Evolutionary conservation across 2,329 filamentous ascomycete species (phyloP).

Genomic region (Fusarium sp.): DNA sequence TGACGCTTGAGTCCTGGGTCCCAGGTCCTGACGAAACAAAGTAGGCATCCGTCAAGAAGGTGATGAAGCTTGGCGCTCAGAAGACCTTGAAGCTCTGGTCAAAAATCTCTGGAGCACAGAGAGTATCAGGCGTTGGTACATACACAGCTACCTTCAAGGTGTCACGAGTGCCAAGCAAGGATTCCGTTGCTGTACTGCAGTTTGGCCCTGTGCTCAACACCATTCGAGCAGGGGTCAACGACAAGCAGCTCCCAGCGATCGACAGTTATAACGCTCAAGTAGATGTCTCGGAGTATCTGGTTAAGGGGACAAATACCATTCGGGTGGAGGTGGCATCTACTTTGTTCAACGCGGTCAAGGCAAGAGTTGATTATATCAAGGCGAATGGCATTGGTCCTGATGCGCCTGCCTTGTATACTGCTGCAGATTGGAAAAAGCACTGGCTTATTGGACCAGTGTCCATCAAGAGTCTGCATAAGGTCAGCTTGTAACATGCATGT

Average conservation of each 20-base stretch:
- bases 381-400: not conserved
- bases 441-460: not conserved
- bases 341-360: not conserved
- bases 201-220: not conserved
- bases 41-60: not conserved
- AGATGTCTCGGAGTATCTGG: not conserved
- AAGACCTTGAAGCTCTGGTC: not conserved
- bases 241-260: not conserved
- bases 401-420: not conserved
- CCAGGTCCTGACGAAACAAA: not conserved
- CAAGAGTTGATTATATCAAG: not conserved
- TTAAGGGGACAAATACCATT: accelerated
- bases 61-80: not conserved
- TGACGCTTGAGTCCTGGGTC: not conserved
- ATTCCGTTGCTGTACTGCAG: not conserved
- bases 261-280: not conserved
- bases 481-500: not conserved
- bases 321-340: not conserved
- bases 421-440: not conserved
- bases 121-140: accelerated
- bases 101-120: not conserved
- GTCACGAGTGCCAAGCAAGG: not conserved
- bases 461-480: not conserved
- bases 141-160: not conserved
- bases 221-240: not conserved